Conservation (phyloP, 1,139 yeast species). For the Wickerhamiella infanticola region DNA sequence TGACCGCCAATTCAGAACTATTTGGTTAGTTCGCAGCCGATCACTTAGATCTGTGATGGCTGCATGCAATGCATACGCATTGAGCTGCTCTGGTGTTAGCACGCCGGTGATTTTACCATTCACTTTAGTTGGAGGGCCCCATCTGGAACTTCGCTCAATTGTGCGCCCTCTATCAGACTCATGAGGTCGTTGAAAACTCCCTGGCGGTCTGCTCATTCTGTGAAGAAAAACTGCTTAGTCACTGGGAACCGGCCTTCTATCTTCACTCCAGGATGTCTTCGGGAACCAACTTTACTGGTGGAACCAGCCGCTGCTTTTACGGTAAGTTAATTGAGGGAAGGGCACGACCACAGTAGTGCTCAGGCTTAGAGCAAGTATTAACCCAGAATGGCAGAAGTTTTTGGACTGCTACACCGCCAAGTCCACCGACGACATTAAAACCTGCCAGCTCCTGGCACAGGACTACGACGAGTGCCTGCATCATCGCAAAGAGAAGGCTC, state of each 20-base stretch:
- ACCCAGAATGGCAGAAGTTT: constrained; percentile 30
- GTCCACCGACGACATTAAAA: constrained; percentile 21
- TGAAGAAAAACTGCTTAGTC: background rate
- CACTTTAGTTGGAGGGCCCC: background rate
- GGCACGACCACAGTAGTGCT: background rate
- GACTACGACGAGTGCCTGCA: constrained; percentile 37
- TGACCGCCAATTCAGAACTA: constrained; percentile 19
- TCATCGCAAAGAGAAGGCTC: constrained; percentile 28
- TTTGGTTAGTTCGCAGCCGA: constrained; percentile 37
- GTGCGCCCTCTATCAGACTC: background rate
- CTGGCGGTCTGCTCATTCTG: background rate
- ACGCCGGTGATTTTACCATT: constrained; percentile 1
- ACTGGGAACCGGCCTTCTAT: background rate
- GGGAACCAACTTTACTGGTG: constrained; percentile 26
- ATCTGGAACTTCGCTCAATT: background rate
- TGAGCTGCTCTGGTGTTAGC: constrained; percentile 72
- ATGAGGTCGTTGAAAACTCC: background rate
- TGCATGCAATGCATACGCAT: constrained; percentile 58
- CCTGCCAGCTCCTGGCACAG: constrained; percentile 29
- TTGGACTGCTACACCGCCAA: constrained; percentile 32
- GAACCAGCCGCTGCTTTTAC: constrained; percentile 34
- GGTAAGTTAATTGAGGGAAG: constrained; percentile 18
- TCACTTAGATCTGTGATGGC: constrained; percentile 67
- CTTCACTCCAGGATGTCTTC: constrained; percentile 5
- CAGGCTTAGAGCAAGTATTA: background rate